These are phyloP conservation scores for Stagonosporopsis vannaccii DNA, from an alignment of 2,329 filamentous ascomycete species.

Conservation along the genomic window DNA sequence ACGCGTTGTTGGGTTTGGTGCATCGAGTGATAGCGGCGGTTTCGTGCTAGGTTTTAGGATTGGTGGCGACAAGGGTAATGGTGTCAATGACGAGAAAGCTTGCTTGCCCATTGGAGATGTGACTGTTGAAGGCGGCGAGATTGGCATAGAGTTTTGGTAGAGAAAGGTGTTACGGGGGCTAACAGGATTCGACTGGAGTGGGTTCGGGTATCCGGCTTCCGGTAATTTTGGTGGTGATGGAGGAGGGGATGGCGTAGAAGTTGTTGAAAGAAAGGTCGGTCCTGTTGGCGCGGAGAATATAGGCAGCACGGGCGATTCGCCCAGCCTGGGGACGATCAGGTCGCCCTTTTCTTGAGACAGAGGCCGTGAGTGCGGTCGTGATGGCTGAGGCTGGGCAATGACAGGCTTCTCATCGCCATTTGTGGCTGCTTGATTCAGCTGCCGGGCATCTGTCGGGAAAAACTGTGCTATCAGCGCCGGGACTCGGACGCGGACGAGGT, in stretches of 20 bases:
- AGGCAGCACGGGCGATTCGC: constrained; percentile 14
- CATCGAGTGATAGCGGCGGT: constrained; percentile 40
- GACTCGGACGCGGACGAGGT: neutral
- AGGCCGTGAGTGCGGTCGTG: neutral
- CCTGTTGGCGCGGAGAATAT: constrained; percentile 27
- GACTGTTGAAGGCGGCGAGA: constrained; percentile 35
- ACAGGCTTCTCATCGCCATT: neutral
- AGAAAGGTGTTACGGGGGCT: constrained; percentile 21
- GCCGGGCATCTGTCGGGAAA: constrained; percentile 28
- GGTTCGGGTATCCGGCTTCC: constrained; percentile 34
- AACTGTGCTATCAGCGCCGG: constrained; percentile 32
- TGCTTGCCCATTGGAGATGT: constrained; percentile 30
- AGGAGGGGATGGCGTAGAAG: constrained; percentile 45
- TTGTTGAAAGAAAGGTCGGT: constrained; percentile 44
- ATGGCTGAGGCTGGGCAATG: constrained; percentile 25
- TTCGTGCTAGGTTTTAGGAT: constrained; percentile 44
- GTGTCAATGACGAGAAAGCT: constrained; percentile 33
- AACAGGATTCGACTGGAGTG: constrained; percentile 32
- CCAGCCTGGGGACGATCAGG: neutral
- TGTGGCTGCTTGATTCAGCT: constrained; percentile 14
- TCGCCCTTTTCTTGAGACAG: neutral
- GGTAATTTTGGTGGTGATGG: constrained; percentile 36
- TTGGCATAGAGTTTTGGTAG: constrained; percentile 30
- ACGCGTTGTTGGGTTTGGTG: constrained; percentile 43
- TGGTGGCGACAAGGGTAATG: constrained; percentile 44